Percentiles rank a stretch among this genome's conserved stretches.
These are phyloP conservation scores for Acacia pycnantha DNA, from an alignment of 331 rosid species.

Conservation along the genomic window DNA sequence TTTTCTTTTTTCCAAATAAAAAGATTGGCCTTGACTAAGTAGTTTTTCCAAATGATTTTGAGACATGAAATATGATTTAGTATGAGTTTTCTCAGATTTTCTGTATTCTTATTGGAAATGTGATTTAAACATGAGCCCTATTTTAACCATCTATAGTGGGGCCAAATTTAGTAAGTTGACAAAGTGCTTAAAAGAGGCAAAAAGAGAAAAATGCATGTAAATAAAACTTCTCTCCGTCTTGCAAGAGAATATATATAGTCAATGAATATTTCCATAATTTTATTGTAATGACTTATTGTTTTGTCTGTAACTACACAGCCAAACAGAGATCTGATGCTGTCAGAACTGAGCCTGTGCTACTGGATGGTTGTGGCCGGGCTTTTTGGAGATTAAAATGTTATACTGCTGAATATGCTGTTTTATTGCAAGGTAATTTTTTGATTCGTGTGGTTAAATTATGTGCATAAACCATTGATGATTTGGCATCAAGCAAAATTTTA, in stretches of 20 bases:
- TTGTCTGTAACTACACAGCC: slow-evolving; percentile 2
- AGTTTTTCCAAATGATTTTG: background rate
- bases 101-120: background rate
- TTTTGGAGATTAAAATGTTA: slow-evolving; percentile 40
- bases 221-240: background rate
- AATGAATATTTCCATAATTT: background rate
- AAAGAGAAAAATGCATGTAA: background rate
- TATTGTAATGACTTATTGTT: background rate
- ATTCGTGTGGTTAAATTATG: background rate
- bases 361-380: slow-evolving; percentile 25
- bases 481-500: slow-evolving; percentile 8
- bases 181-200: background rate
- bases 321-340: slow-evolving; percentile 30
- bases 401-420: slow-evolving; percentile 8
- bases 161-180: background rate
- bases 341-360: slow-evolving; percentile 29
- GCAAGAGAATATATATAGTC: background rate
- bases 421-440: slow-evolving; percentile 44
- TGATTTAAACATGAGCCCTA: slow-evolving; percentile 1
- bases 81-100: background rate
- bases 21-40: background rate
- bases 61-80: background rate
- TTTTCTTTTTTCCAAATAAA: background rate
- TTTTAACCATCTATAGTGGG: background rate
- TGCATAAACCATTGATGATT: background rate